Evolutionary conservation across 345 rosid species (phyloP), one percentile per base, ranked within the genome.

Genomic region (Euphorbia pulcherrima): DNA sequence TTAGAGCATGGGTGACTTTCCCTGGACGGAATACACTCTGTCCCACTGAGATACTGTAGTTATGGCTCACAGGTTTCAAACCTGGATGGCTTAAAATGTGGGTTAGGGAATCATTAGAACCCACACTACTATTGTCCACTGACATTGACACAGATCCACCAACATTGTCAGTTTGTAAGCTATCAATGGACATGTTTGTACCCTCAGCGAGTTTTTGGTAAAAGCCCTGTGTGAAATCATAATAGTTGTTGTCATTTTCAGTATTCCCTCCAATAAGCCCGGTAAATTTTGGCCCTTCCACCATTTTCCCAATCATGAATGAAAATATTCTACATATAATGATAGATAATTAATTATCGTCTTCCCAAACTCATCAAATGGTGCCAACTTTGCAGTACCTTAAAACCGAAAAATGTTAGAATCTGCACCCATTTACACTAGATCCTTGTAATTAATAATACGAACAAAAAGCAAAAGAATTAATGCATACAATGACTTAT

Each of bases 111-210:
- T 86, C 88, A 70, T 72, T 84, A 68, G 90, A 86, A 16, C 90
- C 90, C 11, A 86, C 90, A 23, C 90, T 86, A 66, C 89, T 85
- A 70, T 81, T 85, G n/a, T 83, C 86, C 51, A 83, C 77, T 0
- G 90, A 86, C 83, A 84, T 82, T 6, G 90, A 79, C 54, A 86
- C 90, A 30, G 90, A 86, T 27, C 82, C 90, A 18, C 90, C 90
- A 18, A 79, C 85, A 54, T 76, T 79, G 78, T 81, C 81, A 0
- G 88, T 84, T 77, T 82, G 90, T 59, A 84, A 54, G 74, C 90
- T 86, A 63, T 86, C 90, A 26, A 84, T 70, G 52, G 90, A 86
- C 88, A 82, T 86, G 78, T 82, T 86, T 67, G 90, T 80, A 37
- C 85, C 88, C 64, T 86, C 90, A 40, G 82, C 88, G 20, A 86